phyloP scores from a whole-genome alignment of 2,329 filamentous ascomycete species.

The Cryphonectria carpinicola region DNA sequence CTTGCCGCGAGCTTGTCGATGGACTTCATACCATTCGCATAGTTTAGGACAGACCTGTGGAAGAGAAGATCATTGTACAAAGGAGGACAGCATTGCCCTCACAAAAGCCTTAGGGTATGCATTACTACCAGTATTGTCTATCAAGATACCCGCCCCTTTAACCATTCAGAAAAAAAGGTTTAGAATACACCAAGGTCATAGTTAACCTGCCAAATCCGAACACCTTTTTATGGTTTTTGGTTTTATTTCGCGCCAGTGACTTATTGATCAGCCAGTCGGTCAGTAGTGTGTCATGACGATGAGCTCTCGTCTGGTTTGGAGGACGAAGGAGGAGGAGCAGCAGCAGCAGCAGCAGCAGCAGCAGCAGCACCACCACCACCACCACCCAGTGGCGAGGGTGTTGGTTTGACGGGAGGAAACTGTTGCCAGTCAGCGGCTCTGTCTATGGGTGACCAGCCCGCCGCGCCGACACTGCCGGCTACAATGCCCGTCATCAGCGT shows the following conservation, averaged over 20 bases:
- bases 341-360: not conserved
- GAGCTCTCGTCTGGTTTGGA: conserved; percentile 17
- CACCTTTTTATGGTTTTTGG: not conserved
- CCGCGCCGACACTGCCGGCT: conserved; percentile 70
- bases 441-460: conserved; percentile 75
- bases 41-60: not conserved
- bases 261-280: not conserved
- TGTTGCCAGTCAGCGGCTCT: conserved; percentile 44
- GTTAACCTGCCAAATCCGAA: not conserved
- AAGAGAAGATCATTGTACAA: not conserved
- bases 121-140: conserved; percentile 10
- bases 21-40: not conserved
- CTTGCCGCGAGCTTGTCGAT: not conserved
- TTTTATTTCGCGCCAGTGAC: too few species aligned
- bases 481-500: conserved; percentile 85
- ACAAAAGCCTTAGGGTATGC: conserved; percentile 3
- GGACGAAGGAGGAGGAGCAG: not conserved
- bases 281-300: not conserved
- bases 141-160: not conserved
- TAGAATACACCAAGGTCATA: not conserved
- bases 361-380: too few species aligned
- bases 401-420: conserved; percentile 35
- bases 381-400: conserved; percentile 20
- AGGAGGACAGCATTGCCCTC: not conserved
- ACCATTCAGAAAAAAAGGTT: not conserved